Evolutionary conservation across 208 protist genomes (phyloP), one percentile per base, ranked within the genome.

Genomic region (Leishmania tarentolae): DNA sequence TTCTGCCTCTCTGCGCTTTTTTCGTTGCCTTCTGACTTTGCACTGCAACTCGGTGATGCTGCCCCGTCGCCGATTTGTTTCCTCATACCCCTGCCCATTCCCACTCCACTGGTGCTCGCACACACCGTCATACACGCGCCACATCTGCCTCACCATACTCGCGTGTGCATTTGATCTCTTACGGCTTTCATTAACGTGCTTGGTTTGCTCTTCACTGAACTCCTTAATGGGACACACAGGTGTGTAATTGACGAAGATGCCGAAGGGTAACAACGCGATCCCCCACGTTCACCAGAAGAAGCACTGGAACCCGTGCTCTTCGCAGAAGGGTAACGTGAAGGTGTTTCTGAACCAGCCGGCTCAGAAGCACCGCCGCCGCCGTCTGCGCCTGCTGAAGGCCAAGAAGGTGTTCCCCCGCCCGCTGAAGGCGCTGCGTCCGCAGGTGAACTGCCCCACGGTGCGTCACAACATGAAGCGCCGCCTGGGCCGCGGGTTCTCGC

Each of bases 401-500:
- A 93, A 94, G 82, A 86, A 88, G 79, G 85, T 98, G 75, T 99
- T 99, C 91, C 99, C 99, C 71, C 95, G 99, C 83, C 99, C 99
- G 74, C 86, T 98, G 53, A 84, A 93, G 70, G 86, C 93, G 42
- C 91, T 99, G 57, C 95, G 98, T 84, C 99, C 99, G 21, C 91
- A 98, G 87, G 98, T 99, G 68, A 98, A 95, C 85, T 96, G 94
- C 92, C 94, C 88, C 46, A 99, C 98, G 47, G 83, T 95, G 76
- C 93, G 95, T 82, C 98, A 99, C 95, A 99, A 99, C 98, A 98
- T 96, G 87, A 98, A 98, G 92, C 81, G 93, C 70, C 91, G 98
- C 74, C 85, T 93, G 57, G 99, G 99, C 80, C 97, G 98, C 88
- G 99, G 99, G 80, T 99, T 99, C 95, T 98, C 98, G 24, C 83